phyloP scores from a whole-genome alignment of 345 rosid genomes.

The Geranium brycei region DNA sequence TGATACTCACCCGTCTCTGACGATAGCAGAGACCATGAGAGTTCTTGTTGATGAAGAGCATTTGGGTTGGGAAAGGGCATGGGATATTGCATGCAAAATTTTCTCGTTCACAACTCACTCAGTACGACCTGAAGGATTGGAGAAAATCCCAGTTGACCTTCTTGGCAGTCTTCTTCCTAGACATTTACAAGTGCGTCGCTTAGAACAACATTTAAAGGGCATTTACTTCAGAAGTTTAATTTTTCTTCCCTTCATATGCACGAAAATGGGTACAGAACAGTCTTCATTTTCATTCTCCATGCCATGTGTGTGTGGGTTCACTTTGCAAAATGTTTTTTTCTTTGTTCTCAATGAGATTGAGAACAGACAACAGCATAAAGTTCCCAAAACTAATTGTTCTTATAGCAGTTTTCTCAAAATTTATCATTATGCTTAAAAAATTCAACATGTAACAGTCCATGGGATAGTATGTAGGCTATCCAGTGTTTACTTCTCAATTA shows the following conservation, averaged over 20 bases:
- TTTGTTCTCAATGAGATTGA: background rate
- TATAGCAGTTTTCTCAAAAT: too few species aligned
- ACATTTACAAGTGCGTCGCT: slow-evolving; percentile 29
- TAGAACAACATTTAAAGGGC: background rate
- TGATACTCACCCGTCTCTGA: slow-evolving; percentile 42
- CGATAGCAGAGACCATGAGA: slow-evolving; percentile 35
- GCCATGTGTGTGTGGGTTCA: background rate
- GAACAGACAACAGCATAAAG: background rate
- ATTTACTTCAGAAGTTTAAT: background rate
- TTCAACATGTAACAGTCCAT: too few species aligned
- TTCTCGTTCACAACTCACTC: slow-evolving; percentile 39
- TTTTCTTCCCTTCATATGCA: background rate
- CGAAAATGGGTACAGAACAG: background rate
- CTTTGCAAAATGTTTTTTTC: too few species aligned
- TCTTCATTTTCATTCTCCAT: background rate
- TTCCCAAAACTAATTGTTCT: too few species aligned
- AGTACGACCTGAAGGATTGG: slow-evolving; percentile 27
- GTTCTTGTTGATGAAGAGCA: slow-evolving; percentile 35
- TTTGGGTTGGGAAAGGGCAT: slow-evolving; percentile 27
- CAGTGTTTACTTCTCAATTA: too few species aligned
- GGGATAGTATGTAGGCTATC: too few species aligned
- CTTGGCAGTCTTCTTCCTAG: slow-evolving; percentile 35
- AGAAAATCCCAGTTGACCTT: slow-evolving; percentile 36
- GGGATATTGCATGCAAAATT: slow-evolving; percentile 25
- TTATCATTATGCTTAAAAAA: too few species aligned